These are phyloP conservation scores for Fusarium sp. DNA, from an alignment of 2,329 filamentous ascomycete genomes.

Conservation along the genomic window DNA sequence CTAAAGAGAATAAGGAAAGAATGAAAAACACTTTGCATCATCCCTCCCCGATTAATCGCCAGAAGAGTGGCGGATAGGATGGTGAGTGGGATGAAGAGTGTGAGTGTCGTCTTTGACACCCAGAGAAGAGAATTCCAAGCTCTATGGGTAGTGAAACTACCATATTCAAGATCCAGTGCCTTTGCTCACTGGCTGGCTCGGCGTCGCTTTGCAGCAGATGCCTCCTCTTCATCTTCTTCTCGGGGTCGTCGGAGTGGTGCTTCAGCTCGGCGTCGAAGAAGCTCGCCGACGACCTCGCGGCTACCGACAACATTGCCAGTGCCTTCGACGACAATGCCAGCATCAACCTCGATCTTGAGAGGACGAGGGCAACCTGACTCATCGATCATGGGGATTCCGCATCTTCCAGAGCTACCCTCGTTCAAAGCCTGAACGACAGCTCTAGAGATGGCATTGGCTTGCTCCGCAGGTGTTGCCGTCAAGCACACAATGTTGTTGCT, in stretches of 20 bases:
- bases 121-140: conserved; percentile 2
- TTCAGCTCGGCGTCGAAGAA: conserved; percentile 39
- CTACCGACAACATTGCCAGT: conserved; percentile 58
- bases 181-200: conserved; percentile 30
- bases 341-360: conserved; percentile 57
- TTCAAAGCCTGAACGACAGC: conserved; percentile 59
- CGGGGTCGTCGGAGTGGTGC: conserved; percentile 30
- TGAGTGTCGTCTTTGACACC: not conserved
- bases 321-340: conserved; percentile 59
- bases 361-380: conserved; percentile 57
- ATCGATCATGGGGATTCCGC: conserved; percentile 60
- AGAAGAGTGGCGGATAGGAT: not conserved
- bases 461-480: conserved; percentile 51
- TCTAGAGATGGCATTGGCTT: conserved; percentile 57
- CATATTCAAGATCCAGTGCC: not conserved
- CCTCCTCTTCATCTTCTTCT: conserved; percentile 32
- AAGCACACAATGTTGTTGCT: conserved; percentile 63
- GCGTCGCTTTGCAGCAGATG: conserved; percentile 38
- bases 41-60: not conserved
- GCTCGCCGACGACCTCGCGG: conserved; percentile 44
- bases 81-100: not conserved
- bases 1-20: not conserved
- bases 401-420: conserved; percentile 53
- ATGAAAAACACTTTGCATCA: not conserved
- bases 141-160: not conserved